These are phyloP conservation scores for Gnaphalium uliginosum DNA, from an alignment of 129 eudicot species.

Conservation along the genomic window DNA sequence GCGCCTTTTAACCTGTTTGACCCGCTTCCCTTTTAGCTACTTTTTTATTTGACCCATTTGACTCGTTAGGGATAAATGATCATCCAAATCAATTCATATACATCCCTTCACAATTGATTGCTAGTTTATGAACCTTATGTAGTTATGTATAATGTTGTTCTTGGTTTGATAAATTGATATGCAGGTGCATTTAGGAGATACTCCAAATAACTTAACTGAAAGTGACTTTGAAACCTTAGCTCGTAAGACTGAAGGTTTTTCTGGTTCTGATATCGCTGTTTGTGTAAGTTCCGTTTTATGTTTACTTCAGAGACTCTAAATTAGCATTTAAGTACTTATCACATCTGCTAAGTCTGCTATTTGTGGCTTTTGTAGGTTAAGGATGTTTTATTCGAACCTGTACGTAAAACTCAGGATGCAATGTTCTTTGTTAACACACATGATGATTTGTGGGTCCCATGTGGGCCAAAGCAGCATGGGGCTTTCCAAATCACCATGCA, in stretches of 20 bases:
- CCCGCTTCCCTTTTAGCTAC: background rate
- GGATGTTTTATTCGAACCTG: constrained; percentile 98
- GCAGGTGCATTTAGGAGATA: constrained; percentile 98
- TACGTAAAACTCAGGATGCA: constrained; percentile 99
- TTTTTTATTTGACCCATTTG: background rate
- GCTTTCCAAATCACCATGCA: constrained; percentile 93
- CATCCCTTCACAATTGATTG: constrained; percentile 4
- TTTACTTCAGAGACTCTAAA: background rate
- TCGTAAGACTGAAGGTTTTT: constrained; percentile 93
- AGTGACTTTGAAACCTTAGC: constrained; percentile 81
- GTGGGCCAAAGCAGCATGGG: constrained; percentile 95
- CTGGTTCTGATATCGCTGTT: constrained; percentile 97
- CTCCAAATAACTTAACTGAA: constrained; percentile 92
- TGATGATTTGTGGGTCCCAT: constrained; percentile 83
- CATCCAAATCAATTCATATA: background rate
- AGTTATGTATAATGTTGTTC: constrained; percentile 4
- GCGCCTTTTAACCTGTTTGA: no score
- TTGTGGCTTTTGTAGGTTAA: constrained; percentile 60
- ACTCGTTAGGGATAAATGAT: background rate
- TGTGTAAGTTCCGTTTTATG: constrained; percentile 64
- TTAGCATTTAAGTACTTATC: background rate
- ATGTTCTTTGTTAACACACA: constrained; percentile 76
- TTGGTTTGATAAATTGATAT: constrained; percentile 27
- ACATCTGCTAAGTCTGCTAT: constrained; percentile 7
- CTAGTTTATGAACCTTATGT: background rate